phyloP scores from a whole-genome alignment of 208 protist genomes.

The Trypanosoma theileri region DNA sequence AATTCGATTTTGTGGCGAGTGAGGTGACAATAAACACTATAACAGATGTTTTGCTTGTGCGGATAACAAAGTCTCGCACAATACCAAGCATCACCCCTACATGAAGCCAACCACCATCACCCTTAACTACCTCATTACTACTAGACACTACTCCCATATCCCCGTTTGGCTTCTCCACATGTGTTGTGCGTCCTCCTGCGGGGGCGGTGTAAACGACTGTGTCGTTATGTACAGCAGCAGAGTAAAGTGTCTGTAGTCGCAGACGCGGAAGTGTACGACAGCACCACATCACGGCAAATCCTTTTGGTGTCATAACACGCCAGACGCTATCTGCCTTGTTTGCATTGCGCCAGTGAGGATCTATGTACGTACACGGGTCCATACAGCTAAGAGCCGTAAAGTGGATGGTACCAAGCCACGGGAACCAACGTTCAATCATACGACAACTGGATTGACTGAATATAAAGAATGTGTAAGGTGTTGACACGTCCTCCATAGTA shows the following conservation, averaged over 20 bases:
- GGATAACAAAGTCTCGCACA: neutral
- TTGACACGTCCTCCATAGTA: conserved; percentile 5
- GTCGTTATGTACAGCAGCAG: no score
- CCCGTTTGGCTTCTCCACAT: neutral
- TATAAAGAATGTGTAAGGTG: conserved; percentile 20
- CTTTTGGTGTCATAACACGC: conserved; percentile 27
- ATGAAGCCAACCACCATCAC: neutral
- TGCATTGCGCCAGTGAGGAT: conserved; percentile 6
- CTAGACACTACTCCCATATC: no score
- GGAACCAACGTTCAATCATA: conserved; percentile 24
- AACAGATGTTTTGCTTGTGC: conserved; percentile 6
- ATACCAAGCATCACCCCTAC: neutral
- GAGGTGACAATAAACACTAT: conserved; percentile 15
- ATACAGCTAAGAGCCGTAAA: neutral
- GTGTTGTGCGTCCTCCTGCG: neutral
- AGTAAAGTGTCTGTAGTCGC: no score
- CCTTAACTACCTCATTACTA: no score
- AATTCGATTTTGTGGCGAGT: conserved; percentile 9
- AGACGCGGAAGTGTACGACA: conserved; percentile 3
- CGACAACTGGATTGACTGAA: conserved; percentile 17
- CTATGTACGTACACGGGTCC: conserved; percentile 7
- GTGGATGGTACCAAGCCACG: conserved; percentile 5
- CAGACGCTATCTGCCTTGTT: conserved; percentile 20
- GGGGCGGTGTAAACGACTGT: neutral
- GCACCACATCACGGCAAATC: conserved; percentile 21